Conservation (phyloP, 306 rosid species). For the Trichosanthes cucumerina region DNA sequence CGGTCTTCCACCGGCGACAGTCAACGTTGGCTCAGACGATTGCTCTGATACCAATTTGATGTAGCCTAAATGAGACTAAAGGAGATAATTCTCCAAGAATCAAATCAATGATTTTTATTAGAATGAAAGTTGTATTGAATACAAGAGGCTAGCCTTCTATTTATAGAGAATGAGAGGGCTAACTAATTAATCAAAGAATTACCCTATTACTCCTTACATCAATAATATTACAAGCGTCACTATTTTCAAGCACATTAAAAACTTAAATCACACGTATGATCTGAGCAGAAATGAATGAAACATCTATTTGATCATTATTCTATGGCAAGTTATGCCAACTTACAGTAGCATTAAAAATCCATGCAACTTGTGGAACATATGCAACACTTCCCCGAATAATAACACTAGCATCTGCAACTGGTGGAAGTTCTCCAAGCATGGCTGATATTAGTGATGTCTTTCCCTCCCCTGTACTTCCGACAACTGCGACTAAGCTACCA, state of each 20-base stretch:
- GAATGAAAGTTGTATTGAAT: too few species aligned
- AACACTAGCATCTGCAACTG: slow-evolving; percentile 30
- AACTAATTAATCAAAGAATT: too few species aligned
- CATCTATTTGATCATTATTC: neutral
- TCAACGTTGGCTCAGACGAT: too few species aligned
- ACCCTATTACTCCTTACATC: too few species aligned
- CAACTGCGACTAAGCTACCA: slow-evolving; percentile 49
- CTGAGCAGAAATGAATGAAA: neutral
- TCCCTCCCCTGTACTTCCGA: slow-evolving; percentile 53
- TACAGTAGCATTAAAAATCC: slow-evolving; percentile 45
- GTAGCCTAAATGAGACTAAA: too few species aligned
- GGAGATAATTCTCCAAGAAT: too few species aligned
- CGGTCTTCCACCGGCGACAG: too few species aligned
- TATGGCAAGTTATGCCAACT: slow-evolving; percentile 10
- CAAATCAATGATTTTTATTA: too few species aligned
- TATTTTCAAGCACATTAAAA: neutral
- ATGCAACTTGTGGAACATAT: slow-evolving; percentile 42
- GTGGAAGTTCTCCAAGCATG: slow-evolving; percentile 50
- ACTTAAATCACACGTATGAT: neutral
- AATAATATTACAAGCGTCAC: too few species aligned
- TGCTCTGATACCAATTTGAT: too few species aligned
- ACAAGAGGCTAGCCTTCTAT: too few species aligned
- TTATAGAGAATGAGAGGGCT: too few species aligned
- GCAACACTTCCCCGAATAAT: slow-evolving; percentile 39
- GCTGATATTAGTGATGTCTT: slow-evolving; percentile 47